Conservation (phyloP, 164 flowering plant genomes). For the Aristolochia fimbriata region DNA sequence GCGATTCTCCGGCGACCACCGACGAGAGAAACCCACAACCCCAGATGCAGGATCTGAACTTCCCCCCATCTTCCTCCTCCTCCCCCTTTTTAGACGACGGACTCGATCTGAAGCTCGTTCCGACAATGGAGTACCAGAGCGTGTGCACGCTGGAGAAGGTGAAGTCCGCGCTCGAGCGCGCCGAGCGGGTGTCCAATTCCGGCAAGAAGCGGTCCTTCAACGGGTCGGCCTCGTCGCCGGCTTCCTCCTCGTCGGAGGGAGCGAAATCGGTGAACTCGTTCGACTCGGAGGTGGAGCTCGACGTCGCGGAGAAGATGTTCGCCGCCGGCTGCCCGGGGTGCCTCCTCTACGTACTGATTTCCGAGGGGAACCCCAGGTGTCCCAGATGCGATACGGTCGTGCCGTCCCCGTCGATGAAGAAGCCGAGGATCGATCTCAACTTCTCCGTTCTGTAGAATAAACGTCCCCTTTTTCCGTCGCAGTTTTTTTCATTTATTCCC, state of each 20-base stretch:
- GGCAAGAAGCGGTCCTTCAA: constrained; percentile 24
- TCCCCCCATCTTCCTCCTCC: constrained; percentile 19
- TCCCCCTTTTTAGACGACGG: constrained; percentile 21
- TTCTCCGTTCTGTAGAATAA: background rate
- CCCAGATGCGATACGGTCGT: constrained; percentile 55
- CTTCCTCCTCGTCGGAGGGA: constrained; percentile 33
- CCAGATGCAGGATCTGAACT: constrained; percentile 11
- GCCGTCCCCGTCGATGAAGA: constrained; percentile 41
- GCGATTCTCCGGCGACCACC: constrained; percentile 30
- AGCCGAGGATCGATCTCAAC: constrained; percentile 66
- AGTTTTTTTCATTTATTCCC: background rate
- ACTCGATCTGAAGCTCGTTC: constrained; percentile 51
- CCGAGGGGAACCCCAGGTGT: constrained; percentile 52
- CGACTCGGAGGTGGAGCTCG: background rate
- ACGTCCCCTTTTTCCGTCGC: too few species aligned
- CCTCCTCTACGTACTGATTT: constrained; percentile 58
- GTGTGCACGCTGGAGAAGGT: constrained; percentile 92
- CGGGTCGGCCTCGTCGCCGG: constrained; percentile 8
- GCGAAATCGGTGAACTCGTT: background rate
- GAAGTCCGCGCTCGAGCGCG: constrained; percentile 78
- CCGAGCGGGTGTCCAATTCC: constrained; percentile 27
- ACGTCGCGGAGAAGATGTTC: constrained; percentile 10
- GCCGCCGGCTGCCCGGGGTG: constrained; percentile 74
- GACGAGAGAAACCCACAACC: constrained; percentile 5
- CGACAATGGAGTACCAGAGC: constrained; percentile 39